Evolutionary conservation across 2,329 filamentous ascomycete species (phyloP).

Genomic region (Ustulina deusta): DNA sequence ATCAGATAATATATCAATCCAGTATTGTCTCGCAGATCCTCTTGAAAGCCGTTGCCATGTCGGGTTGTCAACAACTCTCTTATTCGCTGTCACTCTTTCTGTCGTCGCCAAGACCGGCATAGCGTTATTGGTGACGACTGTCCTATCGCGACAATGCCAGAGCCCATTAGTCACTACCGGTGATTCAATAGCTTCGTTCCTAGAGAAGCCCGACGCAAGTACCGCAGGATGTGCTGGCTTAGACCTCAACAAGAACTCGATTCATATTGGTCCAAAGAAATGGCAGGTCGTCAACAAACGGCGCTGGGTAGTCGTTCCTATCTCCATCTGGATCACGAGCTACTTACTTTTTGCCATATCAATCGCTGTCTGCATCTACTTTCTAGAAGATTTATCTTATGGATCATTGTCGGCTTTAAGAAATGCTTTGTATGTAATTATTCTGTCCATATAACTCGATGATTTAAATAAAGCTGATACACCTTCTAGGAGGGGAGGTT

Average conservation of each 20-base stretch:
- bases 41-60: conserved; percentile 12
- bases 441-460: too few species aligned
- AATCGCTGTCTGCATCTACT: conserved; percentile 28
- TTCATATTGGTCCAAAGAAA: not conserved
- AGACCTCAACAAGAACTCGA: not conserved
- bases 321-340: conserved; percentile 39
- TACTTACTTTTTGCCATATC: conserved; percentile 38
- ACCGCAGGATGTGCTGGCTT: not conserved
- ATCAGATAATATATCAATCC: not conserved
- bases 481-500: not conserved
- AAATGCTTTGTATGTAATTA: too few species aligned
- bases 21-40: conserved; percentile 8
- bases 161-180: conserved; percentile 1
- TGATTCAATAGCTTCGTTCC: conserved; percentile 10
- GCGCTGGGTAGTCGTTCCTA: conserved; percentile 21
- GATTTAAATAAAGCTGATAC: not conserved
- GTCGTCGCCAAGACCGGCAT: conserved; percentile 3
- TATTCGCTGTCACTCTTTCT: conserved; percentile 5
- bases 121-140: not conserved
- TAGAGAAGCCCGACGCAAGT: not conserved
- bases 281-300: not conserved
- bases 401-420: too few species aligned
- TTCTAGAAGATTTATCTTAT: conserved; percentile 3
- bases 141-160: not conserved
- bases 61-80: not conserved